These are phyloP conservation scores for Eimeria acervulina DNA, from an alignment of 169 alveolate species.

Conservation along the genomic window DNA sequence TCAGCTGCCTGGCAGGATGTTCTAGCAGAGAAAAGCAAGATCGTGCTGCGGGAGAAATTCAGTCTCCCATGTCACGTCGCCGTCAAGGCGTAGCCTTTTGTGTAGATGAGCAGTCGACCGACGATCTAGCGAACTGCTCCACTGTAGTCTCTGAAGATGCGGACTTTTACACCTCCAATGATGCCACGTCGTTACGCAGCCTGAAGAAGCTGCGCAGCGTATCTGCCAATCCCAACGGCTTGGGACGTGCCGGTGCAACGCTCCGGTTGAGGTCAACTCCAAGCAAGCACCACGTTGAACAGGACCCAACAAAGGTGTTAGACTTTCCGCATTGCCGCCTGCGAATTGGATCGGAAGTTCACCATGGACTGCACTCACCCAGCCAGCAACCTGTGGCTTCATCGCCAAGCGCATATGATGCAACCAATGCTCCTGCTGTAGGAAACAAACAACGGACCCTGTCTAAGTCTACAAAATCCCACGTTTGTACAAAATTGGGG, in stretches of 20 bases:
- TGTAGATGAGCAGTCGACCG: not conserved
- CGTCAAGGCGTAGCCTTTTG: constrained; percentile 40
- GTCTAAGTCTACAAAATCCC: not conserved
- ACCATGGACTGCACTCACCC: not conserved
- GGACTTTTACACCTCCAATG: not conserved
- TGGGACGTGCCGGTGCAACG: not conserved
- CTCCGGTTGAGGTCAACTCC: constrained; percentile 43
- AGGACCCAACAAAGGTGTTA: not conserved
- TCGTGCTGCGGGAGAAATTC: not conserved
- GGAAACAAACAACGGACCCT: constrained; percentile 20
- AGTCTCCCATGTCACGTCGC: not conserved
- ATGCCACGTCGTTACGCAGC: constrained; percentile 44
- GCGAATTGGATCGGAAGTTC: not conserved
- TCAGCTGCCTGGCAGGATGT: not conserved
- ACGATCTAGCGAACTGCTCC: not conserved
- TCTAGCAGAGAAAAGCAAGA: not conserved
- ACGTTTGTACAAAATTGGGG: not conserved
- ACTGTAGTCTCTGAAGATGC: not conserved
- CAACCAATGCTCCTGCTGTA: not conserved
- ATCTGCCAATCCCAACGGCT: not conserved
- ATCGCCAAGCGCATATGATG: not conserved
- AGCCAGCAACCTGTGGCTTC: not conserved
- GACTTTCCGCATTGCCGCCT: not conserved
- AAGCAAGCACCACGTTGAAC: not conserved
- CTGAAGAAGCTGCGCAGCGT: constrained; percentile 72